Evolutionary conservation across 176 grass and related monocot species (phyloP).

Genomic region (Themeda triandra): DNA sequence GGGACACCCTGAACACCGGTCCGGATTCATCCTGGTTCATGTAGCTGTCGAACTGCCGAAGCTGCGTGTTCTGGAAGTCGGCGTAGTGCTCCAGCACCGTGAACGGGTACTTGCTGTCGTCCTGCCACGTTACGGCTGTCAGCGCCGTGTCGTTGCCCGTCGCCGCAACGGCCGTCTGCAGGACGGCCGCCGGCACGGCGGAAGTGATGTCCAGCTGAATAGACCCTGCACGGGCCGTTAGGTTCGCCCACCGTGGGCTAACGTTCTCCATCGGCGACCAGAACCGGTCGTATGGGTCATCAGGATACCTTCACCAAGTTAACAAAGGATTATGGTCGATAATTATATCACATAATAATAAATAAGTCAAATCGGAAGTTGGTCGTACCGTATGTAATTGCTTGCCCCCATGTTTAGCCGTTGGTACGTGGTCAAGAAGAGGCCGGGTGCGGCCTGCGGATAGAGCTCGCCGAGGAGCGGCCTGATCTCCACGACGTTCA

Average conservation of each 20-base stretch:
- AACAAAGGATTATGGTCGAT: too few relatives aligned
- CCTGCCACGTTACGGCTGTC: background rate
- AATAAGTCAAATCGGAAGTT: too few relatives aligned
- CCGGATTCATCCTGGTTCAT: too few relatives aligned
- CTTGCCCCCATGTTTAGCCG: too few relatives aligned
- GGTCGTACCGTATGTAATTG: too few relatives aligned
- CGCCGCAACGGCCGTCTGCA: background rate
- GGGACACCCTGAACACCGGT: too few relatives aligned
- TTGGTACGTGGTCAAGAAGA: background rate
- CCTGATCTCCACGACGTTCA: background rate
- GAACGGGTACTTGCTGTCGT: background rate
- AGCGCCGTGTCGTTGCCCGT: background rate
- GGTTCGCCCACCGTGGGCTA: background rate
- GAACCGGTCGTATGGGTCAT: too few relatives aligned
- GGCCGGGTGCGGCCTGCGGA: background rate
- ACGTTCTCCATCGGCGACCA: too few relatives aligned
- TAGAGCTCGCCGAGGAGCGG: background rate
- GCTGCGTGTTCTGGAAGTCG: background rate
- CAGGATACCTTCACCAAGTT: too few relatives aligned
- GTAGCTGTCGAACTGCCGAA: background rate
- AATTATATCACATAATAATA: too few relatives aligned
- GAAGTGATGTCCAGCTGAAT: background rate
- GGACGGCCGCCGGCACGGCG: background rate
- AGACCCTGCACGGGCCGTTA: rapidly evolving
- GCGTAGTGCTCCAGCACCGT: background rate